Base-by-base conservation (phyloP, 2,329 filamentous ascomycete species). In the Exophiala spinifera region DNA sequence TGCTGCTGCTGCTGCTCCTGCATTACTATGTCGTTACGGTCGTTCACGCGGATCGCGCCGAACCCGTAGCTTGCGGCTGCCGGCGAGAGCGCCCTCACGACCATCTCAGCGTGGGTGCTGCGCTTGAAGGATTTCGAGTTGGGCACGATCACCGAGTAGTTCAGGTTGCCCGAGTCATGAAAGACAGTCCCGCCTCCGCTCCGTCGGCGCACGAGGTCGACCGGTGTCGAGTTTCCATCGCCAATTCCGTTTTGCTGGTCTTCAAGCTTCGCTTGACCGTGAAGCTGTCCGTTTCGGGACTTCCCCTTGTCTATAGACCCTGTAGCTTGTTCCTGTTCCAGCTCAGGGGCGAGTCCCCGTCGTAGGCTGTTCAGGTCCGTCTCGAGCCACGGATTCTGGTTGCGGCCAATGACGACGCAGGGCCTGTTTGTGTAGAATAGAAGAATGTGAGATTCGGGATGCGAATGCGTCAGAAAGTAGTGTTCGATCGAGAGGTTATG, bases 301-400 rank as follows among this genome's bases (percentile, higher is more conserved):
- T 39, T n/a, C n/a, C n/a, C n/a, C n/a, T 7, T 23, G 10, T 39
- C 42, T 13, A 15, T 39, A 11, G 23, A 8, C 4, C 28, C 10
- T 33, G 8, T 20, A 8, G n/a, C 39, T 42, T 31, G n/a, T 34
- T 17, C 13, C 15, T 23, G 15, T 19, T 33, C 46, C 19, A 57
- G 36, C 39, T 56, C 53, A 19, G 49, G 17, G 59, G 64, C 31
- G 59, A 68, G 61, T 66, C 71, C 69, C 58, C 75, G 65, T 65
- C 73, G 65, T 7, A 95, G 74, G 1, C 83, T 76, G 36, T 74
- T 74, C 7, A 96, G 79, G 68, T 95, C 89, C 58, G 89, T 85
- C 74, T 99, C 94, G 7, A 89, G 79, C 94, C 92, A 99, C 50
- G 94, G 94, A 70, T 99, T 99, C 75, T 99, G 94, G 70, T 99